phyloP scores from a whole-genome alignment of 305 asterid genomes.

The Solanum hybrid region DNA sequence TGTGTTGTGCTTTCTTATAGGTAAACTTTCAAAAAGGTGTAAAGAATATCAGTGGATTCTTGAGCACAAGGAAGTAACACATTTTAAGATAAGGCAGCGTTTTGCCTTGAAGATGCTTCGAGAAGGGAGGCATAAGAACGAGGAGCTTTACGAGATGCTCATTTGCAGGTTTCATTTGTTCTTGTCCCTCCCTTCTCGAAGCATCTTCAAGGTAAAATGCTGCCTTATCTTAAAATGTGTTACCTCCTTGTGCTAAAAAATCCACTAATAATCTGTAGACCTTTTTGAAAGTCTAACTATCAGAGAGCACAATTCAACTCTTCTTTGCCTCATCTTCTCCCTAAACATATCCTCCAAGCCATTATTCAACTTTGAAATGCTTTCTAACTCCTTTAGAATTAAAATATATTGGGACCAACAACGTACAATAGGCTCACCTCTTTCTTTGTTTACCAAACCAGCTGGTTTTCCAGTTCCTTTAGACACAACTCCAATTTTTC shows the following conservation, averaged over 20 bases:
- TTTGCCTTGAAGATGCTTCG: constrained; percentile 60
- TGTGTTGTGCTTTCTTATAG: too few relatives aligned
- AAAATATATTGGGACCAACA: too few relatives aligned
- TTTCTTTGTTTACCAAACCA: background rate
- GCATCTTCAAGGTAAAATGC: too few relatives aligned
- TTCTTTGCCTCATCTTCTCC: background rate
- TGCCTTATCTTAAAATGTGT: too few relatives aligned
- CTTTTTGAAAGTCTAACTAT: background rate
- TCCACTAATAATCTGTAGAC: background rate
- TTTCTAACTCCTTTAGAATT: too few relatives aligned
- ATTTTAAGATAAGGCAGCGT: constrained; percentile 67
- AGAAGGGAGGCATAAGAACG: constrained; percentile 57
- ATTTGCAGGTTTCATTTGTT: background rate
- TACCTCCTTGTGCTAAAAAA: too few relatives aligned
- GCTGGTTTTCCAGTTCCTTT: background rate
- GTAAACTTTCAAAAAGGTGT: too few relatives aligned
- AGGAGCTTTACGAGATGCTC: background rate
- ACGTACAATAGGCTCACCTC: background rate
- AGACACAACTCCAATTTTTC: background rate
- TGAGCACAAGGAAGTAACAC: constrained; percentile 10
- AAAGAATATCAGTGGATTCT: too few relatives aligned
- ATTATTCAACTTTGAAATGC: too few relatives aligned
- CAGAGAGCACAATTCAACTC: background rate
- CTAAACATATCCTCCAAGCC: background rate
- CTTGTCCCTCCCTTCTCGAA: too few relatives aligned